A percentile compares a stretch with the other conserved stretches of the same genome.
These are phyloP conservation scores for Wallacemonas sp. DNA, from an alignment of 208 protist species.

Conservation along the genomic window DNA sequence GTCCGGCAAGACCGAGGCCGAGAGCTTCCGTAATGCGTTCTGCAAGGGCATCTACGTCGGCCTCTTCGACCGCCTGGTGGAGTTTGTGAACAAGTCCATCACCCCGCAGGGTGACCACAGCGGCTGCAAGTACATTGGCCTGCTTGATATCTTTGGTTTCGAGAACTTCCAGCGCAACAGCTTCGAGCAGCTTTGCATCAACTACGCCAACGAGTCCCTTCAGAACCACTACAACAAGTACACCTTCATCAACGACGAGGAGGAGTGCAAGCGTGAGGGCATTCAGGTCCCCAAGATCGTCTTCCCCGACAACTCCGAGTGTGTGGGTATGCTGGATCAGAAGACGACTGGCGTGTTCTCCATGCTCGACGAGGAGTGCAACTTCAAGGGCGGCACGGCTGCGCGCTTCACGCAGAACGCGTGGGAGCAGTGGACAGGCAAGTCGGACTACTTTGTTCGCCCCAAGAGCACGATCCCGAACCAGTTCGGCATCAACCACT, in stretches of 20 bases:
- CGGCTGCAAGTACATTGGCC: slow-evolving; percentile 88
- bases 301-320: slow-evolving; percentile 89
- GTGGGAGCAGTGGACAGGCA: slow-evolving; percentile 58
- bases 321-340: slow-evolving; percentile 87
- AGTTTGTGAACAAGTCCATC: slow-evolving; percentile 82
- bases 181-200: slow-evolving; percentile 98
- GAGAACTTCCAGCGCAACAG: slow-evolving; percentile 95
- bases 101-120: slow-evolving; percentile 44
- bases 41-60: slow-evolving; percentile 90
- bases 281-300: slow-evolving; percentile 75
- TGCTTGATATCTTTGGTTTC: slow-evolving; percentile 97
- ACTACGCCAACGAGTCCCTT: slow-evolving; percentile 97
- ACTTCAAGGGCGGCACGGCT: slow-evolving; percentile 76
- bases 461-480: slow-evolving; percentile 86
- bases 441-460: slow-evolving; percentile 73
- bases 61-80: slow-evolving; percentile 90
- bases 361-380: slow-evolving; percentile 90
- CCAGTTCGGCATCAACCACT: slow-evolving; percentile 91
- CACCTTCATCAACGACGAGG: slow-evolving; percentile 94
- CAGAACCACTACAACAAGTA: slow-evolving; percentile 98
- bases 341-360: slow-evolving; percentile 76
- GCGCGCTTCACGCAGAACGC: slow-evolving; percentile 76
- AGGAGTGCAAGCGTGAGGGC: slow-evolving; percentile 85
- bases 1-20: slow-evolving; percentile 74
- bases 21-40: slow-evolving; percentile 81